Percentiles rank a stretch among this genome's conserved stretches.
These are phyloP conservation scores for Backusella circina DNA, from an alignment of 192 early-diverging fungal species.

Conservation along the genomic window DNA sequence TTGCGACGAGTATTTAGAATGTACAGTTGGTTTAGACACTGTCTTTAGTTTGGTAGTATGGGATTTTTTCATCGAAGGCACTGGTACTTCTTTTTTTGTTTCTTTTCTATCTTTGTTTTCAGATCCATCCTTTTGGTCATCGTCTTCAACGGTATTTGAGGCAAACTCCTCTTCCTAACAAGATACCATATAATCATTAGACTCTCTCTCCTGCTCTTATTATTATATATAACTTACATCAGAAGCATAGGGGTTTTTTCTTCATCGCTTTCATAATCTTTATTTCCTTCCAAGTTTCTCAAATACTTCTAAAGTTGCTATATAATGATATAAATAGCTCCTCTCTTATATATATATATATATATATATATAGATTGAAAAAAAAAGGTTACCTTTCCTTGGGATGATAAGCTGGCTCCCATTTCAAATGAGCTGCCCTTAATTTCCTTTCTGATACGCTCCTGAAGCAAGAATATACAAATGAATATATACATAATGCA, in stretches of 20 bases:
- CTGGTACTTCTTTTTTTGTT: slow-evolving; percentile 10
- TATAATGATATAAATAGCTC: background rate
- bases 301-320: slow-evolving; percentile 60
- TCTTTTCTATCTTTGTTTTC: slow-evolving; percentile 6
- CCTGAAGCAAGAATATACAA: background rate
- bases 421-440: slow-evolving; percentile 25
- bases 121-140: slow-evolving; percentile 11
- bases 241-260: slow-evolving; percentile 54
- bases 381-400: slow-evolving; percentile 23
- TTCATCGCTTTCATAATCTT: slow-evolving; percentile 56
- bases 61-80: slow-evolving; percentile 14
- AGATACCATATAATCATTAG: background rate
- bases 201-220: no score
- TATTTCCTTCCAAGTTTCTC: slow-evolving; percentile 57
- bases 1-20: slow-evolving; percentile 18
- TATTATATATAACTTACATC: slow-evolving; percentile 30
- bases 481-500: background rate
- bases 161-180: background rate
- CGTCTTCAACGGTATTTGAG: background rate
- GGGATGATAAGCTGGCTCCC: slow-evolving; percentile 15
- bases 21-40: slow-evolving; percentile 27
- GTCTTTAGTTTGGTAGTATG: slow-evolving; percentile 19
- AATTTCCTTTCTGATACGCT: slow-evolving; percentile 42
- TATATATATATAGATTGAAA: no score
- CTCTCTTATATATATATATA: no score